Conservation (phyloP, 371 early-diverging fungal genomes). For the Syncephalastrum racemosum region DNA sequence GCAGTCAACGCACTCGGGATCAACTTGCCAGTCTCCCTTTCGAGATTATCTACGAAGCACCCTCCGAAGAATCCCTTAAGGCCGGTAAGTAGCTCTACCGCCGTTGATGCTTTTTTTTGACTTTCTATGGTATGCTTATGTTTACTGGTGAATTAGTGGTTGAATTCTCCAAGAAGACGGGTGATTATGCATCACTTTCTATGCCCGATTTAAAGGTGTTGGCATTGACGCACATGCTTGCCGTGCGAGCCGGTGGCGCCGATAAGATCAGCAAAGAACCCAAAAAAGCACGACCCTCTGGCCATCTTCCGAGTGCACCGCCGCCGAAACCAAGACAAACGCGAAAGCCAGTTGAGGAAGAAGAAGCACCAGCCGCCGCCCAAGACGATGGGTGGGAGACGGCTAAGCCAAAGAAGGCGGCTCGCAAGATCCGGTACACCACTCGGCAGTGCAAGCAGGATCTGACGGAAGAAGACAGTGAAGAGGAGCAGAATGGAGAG, state of each 20-base stretch:
- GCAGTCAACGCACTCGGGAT: constrained; percentile 75
- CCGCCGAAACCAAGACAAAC: constrained; percentile 28
- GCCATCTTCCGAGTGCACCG: constrained; percentile 39
- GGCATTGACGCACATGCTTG: constrained; percentile 86
- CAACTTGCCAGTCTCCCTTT: constrained; percentile 65
- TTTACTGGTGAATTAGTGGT: constrained; percentile 49
- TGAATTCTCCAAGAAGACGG: constrained; percentile 88
- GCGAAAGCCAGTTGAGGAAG: neutral
- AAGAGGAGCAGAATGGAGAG: constrained; percentile 23
- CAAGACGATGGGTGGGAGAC: constrained; percentile 57
- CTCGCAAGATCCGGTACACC: constrained; percentile 4
- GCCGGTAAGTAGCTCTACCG: constrained; percentile 47
- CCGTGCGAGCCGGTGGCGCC: constrained; percentile 69
- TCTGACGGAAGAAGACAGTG: constrained; percentile 12
- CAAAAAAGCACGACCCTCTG: constrained; percentile 33
- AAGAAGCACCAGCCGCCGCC: constrained; percentile 26
- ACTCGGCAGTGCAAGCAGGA: constrained; percentile 15
- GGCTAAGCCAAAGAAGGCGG: constrained; percentile 35
- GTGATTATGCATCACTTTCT: constrained; percentile 85
- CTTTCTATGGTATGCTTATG: constrained; percentile 2
- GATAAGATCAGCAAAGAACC: constrained; percentile 67
- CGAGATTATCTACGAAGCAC: constrained; percentile 65
- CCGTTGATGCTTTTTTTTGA: neutral
- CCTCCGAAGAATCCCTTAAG: constrained; percentile 77
- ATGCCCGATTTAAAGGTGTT: constrained; percentile 87